phyloP scores from a whole-genome alignment of 768 basidiomycete species.

The Trametes maxima region DNA sequence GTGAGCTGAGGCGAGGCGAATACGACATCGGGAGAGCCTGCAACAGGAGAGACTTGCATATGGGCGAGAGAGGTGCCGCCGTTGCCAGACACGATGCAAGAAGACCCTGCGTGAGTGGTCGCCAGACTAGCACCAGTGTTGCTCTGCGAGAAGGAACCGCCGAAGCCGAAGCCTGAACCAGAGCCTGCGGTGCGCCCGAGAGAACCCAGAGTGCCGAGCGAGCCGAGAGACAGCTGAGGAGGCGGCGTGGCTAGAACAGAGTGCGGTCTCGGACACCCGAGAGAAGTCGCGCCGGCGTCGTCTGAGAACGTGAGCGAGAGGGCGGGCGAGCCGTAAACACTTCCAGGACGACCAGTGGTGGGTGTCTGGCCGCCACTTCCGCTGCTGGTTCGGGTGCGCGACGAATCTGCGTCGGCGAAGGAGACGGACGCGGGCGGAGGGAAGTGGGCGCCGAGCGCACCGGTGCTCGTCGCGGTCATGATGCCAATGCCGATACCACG shows the following conservation, averaged over 20 bases:
- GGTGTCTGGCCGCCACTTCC: background rate
- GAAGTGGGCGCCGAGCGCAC: conserved; percentile 8
- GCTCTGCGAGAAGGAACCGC: background rate
- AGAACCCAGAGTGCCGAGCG: conserved; percentile 5
- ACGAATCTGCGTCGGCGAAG: background rate
- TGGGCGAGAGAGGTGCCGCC: background rate
- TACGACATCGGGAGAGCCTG: background rate
- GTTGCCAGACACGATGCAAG: background rate
- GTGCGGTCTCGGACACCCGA: background rate
- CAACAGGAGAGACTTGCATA: conserved; percentile 9
- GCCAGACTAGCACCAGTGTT: background rate
- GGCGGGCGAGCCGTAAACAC: conserved; percentile 13
- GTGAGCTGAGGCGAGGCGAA: background rate
- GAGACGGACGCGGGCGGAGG: conserved; percentile 7
- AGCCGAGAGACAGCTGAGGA: conserved; percentile 10
- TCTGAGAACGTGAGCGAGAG: conserved; percentile 16
- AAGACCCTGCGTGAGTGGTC: background rate
- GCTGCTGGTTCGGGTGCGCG: too few relatives aligned
- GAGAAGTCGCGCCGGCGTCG: conserved; percentile 12
- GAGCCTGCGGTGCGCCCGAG: background rate
- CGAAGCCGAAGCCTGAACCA: background rate
- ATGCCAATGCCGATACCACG: conserved; percentile 14
- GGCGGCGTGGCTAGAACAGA: background rate
- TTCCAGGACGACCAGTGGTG: background rate
- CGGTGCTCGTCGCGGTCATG: conserved; percentile 8